These are phyloP conservation scores for Annulohypoxylon truncatum DNA, from an alignment of 2,329 filamentous ascomycete genomes.

Conservation along the genomic window DNA sequence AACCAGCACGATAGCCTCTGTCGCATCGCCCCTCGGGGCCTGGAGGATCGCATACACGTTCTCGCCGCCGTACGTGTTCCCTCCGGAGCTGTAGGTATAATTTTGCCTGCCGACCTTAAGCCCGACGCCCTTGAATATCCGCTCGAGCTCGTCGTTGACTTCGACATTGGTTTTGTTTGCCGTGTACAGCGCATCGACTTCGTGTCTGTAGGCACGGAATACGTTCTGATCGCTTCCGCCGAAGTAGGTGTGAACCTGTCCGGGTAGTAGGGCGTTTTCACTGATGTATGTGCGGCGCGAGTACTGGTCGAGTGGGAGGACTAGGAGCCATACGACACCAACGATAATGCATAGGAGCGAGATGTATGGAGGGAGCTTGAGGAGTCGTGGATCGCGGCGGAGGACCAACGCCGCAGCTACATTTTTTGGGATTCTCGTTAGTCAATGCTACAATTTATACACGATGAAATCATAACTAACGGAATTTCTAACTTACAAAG, in stretches of 20 bases:
- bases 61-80: slow-evolving; percentile 79
- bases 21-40: slow-evolving; percentile 93
- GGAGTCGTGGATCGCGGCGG: slow-evolving; percentile 82
- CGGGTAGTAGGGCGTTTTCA: slow-evolving; percentile 94
- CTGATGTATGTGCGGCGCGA: slow-evolving; percentile 95
- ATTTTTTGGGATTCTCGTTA: slow-evolving; percentile 33
- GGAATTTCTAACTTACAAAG: slow-evolving; percentile 58
- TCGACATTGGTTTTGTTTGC: slow-evolving; percentile 64
- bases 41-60: slow-evolving; percentile 95
- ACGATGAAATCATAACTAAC: background rate
- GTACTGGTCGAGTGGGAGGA: slow-evolving; percentile 90
- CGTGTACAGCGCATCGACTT: slow-evolving; percentile 71
- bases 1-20: slow-evolving; percentile 93
- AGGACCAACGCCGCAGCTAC: slow-evolving; percentile 73
- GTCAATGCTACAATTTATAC: slow-evolving; percentile 11
- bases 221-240: slow-evolving; percentile 95
- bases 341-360: slow-evolving; percentile 86
- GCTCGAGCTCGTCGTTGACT: slow-evolving; percentile 77
- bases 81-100: slow-evolving; percentile 85
- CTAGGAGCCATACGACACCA: slow-evolving; percentile 88
- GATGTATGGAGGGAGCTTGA: slow-evolving; percentile 87
- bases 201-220: slow-evolving; percentile 88
- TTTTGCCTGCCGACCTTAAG: slow-evolving; percentile 89
- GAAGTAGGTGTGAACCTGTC: slow-evolving; percentile 98
- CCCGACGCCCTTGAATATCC: slow-evolving; percentile 80